Base-by-base conservation (phyloP, 305 asterid genomes). In the Fraxinus greggii region DNA sequence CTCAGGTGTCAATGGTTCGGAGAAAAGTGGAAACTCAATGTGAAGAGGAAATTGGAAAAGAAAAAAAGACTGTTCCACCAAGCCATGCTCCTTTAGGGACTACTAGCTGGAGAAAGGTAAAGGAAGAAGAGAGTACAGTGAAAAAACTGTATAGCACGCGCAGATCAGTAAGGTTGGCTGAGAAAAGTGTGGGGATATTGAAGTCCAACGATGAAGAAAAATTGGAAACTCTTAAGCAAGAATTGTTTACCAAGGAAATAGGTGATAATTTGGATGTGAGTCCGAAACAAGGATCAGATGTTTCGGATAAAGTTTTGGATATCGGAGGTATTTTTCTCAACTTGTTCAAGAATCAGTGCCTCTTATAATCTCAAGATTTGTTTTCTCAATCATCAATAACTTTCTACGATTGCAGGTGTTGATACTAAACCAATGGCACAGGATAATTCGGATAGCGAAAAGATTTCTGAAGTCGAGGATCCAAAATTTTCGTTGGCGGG, bases 141-240 rank as follows among this genome's bases (percentile, higher is more conserved):
- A 85, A 40, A 42, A 83, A 35, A 33, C 86, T 74, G 28, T 88
- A 85, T 40, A 84, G 92, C 86, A 87, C 95, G 1, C 86, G 98
- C 19, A 79, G 94, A 73, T 95, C 99, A 4, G 85, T 83, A 38
- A 92, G 98, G 89, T 85, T 92, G 90, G 90, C 92, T n/a, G 84
- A 35, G 85, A 92, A 92, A 87, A 80, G 40, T 26, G 59, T 8
- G 35, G 84, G 77, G 77, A 72, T 78, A 31, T 6, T 33, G 78
- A 77, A 48, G 79, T 80, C 72, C 31, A 81, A 6, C 40, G 78
- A 69, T 28, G 82, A 77, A 15, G 88, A 80, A 45, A 86, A 28
- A 32, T 29, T 81, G 24, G 85, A 80, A 78, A 21, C 76, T 48
- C 45, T 77, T 13, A 86, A 83, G 85, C 86, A 85, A 80, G 91